Evolutionary conservation across 148 eudicot species (phyloP), one percentile per base, ranked within the genome.

Genomic region (Vaccinium darrowii): DNA sequence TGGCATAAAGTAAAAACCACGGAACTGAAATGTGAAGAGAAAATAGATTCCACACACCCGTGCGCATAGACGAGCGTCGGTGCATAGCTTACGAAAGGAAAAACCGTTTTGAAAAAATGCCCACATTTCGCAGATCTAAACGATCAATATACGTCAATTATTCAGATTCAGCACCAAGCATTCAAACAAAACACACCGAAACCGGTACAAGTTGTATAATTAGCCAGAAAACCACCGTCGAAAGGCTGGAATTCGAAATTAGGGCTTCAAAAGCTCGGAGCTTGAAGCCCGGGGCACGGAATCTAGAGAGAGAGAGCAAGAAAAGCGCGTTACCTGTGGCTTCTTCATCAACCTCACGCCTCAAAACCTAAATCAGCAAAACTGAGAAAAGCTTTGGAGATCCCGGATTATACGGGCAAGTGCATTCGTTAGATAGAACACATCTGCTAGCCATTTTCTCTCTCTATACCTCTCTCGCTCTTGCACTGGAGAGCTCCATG

Each of bases 101-200:
- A 53, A 79, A 27, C 18, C 57, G 0, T 43, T 43, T 12, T 16
- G 54, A 25, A 16, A 78, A 51, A 15, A 27, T 43, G 51, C 25
- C 76, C 21, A 49, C 83, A 65, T 81, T 65, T 81, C 50, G 56
- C 75, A 65, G 74, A 81, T 81, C 57, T 25, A 25, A 15, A 43
- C 6, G n/a, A 63, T 47, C 39, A 47, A 57, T 23, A 65, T 2
- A 15, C 11, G 14, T 51, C 33, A 23, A 63, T 14, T 65, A 1
- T 65, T 21, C 16, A 81, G 54, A 81, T 49, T 33, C 65, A 47
- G 7, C 23, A 67, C 8, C 50, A 18, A 80, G 69, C 50, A 0
- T 36, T 13, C 0, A 1, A 65, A 65, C 76, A 1, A 47, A 43
- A 43, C 47, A 8, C 25, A 27, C 27, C 33, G 14, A 69, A 30